These are phyloP conservation scores for Agastache rugosa DNA, from an alignment of 257 asterid genomes.

Conservation along the genomic window DNA sequence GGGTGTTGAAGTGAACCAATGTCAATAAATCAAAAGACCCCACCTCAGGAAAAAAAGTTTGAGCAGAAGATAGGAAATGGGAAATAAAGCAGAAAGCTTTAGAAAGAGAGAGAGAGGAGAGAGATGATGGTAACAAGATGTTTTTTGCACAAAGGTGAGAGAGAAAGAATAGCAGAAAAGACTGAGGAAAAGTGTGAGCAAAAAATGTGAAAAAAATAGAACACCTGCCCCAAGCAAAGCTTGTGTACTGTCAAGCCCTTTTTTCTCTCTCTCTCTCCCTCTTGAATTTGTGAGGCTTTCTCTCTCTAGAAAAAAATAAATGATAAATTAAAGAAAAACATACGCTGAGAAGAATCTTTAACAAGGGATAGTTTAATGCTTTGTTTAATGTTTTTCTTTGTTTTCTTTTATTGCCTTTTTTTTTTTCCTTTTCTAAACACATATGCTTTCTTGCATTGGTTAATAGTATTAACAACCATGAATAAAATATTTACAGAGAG, in stretches of 20 bases:
- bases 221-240: constrained; percentile 34
- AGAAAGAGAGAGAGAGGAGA: constrained; percentile 17
- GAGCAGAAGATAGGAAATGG: constrained; percentile 18
- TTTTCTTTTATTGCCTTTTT: neutral
- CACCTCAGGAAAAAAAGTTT: constrained; percentile 42
- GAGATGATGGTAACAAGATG: constrained; percentile 21
- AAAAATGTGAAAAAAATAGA: constrained; percentile 27
- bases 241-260: constrained; percentile 15
- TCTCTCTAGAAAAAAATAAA: constrained; percentile 20
- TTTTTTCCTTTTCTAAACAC: constrained; percentile 34
- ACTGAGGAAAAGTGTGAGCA: constrained; percentile 28
- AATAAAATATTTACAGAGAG: neutral
- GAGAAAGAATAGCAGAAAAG: constrained; percentile 29
- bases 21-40: constrained; percentile 48
- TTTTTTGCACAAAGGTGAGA: constrained; percentile 35
- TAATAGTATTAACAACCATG: constrained; percentile 7
- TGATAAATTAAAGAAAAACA: constrained; percentile 26
- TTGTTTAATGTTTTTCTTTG: constrained; percentile 33
- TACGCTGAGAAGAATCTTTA: constrained; percentile 35
- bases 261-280: neutral
- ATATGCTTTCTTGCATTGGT: constrained; percentile 29
- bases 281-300: neutral
- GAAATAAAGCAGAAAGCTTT: constrained; percentile 33
- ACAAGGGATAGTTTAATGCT: constrained; percentile 31
- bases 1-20: constrained; percentile 40